phyloP scores from a whole-genome alignment of 2,329 filamentous ascomycete species.

The Fusarium luffae region DNA sequence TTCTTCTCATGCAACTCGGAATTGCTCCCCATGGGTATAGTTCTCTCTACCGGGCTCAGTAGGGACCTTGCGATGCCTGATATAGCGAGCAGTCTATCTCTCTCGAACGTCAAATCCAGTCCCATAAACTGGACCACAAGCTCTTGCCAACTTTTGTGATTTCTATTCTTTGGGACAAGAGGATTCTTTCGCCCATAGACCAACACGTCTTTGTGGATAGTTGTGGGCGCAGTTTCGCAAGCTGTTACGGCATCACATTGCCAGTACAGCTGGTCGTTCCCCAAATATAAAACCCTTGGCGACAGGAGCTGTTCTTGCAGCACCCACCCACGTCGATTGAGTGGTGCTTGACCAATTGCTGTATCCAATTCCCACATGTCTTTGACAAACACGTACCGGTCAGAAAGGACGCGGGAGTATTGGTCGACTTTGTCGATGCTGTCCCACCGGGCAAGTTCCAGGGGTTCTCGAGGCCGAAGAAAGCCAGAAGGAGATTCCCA shows the following conservation, averaged over 20 bases:
- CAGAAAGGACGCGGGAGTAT: too few relatives aligned
- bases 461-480: neutral
- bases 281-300: neutral
- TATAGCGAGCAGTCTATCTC: neutral
- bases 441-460: neutral
- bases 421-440: too few relatives aligned
- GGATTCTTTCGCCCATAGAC: too few relatives aligned
- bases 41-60: neutral
- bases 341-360: neutral
- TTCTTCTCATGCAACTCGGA: too few relatives aligned
- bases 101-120: neutral
- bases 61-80: neutral
- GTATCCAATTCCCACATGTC: neutral
- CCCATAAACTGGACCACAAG: neutral
- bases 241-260: neutral
- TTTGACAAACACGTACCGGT: neutral
- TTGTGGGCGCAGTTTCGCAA: neutral
- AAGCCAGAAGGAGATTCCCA: neutral
- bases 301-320: slow-evolving; percentile 8
- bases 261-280: slow-evolving; percentile 3
- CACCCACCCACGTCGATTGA: slow-evolving; percentile 10
- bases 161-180: too few relatives aligned
- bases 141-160: too few relatives aligned
- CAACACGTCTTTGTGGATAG: too few relatives aligned
- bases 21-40: too few relatives aligned